These are phyloP conservation scores for Colletotrichum plurivorum DNA, from an alignment of 2,329 filamentous ascomycete species.

Conservation along the genomic window DNA sequence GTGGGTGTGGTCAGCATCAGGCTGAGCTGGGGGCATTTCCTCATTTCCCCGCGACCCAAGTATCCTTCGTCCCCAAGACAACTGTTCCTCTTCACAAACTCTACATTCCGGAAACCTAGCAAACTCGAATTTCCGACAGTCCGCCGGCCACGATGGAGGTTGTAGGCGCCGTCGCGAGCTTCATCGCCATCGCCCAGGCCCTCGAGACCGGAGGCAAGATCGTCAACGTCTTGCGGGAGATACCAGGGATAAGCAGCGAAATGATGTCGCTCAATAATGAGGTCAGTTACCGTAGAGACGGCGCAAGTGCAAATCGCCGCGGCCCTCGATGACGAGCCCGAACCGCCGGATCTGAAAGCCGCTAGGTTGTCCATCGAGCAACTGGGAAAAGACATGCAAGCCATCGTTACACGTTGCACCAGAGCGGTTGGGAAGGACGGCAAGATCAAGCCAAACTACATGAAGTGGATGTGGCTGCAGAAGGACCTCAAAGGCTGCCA, in stretches of 20 bases:
- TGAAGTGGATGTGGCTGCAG: slow-evolving; percentile 12
- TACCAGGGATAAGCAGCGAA: slow-evolving; percentile 14
- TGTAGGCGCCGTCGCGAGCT: slow-evolving; percentile 31
- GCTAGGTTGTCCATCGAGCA: not conserved
- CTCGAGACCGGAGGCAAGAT: not conserved
- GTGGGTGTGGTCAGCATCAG: not conserved
- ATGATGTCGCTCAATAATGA: slow-evolving; percentile 15
- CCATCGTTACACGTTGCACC: not conserved
- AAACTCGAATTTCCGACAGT: not conserved
- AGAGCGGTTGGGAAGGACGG: not conserved
- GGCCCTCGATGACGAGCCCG: not conserved
- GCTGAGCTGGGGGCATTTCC: not conserved
- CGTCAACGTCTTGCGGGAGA: slow-evolving; percentile 1
- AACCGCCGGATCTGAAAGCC: not conserved
- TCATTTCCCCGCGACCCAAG: not conserved
- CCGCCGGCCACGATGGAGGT: slow-evolving; percentile 16
- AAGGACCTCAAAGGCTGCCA: not conserved
- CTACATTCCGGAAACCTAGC: not conserved
- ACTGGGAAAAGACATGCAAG: not conserved
- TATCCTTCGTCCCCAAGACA: not conserved
- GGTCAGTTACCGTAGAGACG: not conserved
- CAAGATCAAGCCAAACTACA: not conserved
- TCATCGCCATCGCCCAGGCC: slow-evolving; percentile 37
- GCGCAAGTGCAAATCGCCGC: not conserved
- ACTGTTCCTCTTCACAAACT: too few species aligned